Evolutionary conservation across 2,329 filamentous ascomycete species (phyloP).

Genomic region (Pseudocercospora macadamiae): DNA sequence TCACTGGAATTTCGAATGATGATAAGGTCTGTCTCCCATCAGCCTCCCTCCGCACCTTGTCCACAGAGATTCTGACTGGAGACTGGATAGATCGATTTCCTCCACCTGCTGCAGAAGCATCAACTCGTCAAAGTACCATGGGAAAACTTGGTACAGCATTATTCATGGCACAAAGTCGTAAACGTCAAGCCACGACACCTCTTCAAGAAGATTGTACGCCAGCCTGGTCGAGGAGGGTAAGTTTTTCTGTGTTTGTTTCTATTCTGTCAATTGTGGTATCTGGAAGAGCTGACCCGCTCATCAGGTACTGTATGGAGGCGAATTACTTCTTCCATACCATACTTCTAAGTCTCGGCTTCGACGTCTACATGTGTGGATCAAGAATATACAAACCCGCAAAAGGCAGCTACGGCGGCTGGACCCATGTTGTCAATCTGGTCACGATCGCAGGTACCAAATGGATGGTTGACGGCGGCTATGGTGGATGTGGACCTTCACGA

Average conservation of each 20-base stretch:
- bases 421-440: conserved; percentile 50
- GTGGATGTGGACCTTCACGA: conserved; percentile 38
- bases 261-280: too few species aligned
- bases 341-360: conserved; percentile 55
- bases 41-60: too few species aligned
- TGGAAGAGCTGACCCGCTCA: neutral
- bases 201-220: conserved; percentile 56
- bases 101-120: conserved; percentile 32
- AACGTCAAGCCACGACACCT: conserved; percentile 54
- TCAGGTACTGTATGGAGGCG: conserved; percentile 62
- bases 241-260: too few species aligned
- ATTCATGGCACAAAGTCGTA: conserved; percentile 52
- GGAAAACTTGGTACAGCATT: conserved; percentile 61
- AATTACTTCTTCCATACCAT: conserved; percentile 58
- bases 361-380: conserved; percentile 44
- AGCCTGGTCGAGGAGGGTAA: conserved; percentile 53
- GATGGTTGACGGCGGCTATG: conserved; percentile 48
- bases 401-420: conserved; percentile 35
- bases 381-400: conserved; percentile 37
- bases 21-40: conserved; percentile 26
- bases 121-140: conserved; percentile 58
- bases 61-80: too few species aligned
- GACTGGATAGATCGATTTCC: too few species aligned
- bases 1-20: conserved; percentile 21
- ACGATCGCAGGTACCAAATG: conserved; percentile 29